Evolutionary conservation across 306 rosid species (phyloP).

Genomic region (Quercus berberidifolia): DNA sequence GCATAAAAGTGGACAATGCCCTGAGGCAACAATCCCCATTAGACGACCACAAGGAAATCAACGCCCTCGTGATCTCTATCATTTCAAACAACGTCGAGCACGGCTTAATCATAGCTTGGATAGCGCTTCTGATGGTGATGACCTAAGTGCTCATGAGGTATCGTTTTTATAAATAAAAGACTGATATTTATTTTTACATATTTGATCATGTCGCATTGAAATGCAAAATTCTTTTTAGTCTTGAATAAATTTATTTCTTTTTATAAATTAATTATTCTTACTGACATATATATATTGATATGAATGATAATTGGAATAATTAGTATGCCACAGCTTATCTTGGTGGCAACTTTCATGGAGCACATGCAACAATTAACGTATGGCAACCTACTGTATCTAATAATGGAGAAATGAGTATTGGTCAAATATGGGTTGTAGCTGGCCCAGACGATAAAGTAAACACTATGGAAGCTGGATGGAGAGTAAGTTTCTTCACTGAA

Average conservation of each 20-base stretch:
- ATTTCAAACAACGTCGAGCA: neutral
- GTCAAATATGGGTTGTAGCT: constrained; percentile 23
- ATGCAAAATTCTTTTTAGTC: no score
- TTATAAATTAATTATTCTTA: no score
- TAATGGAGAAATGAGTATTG: neutral
- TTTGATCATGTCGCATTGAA: no score
- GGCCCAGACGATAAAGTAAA: neutral
- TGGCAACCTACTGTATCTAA: constrained; percentile 7
- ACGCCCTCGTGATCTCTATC: neutral
- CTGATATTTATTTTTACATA: no score
- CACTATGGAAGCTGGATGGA: constrained; percentile 27
- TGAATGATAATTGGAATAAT: neutral
- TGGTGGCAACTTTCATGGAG: constrained; percentile 16
- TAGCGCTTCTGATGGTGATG: neutral
- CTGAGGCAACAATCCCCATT: constrained; percentile 24
- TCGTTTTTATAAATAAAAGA: no score
- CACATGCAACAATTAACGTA: constrained; percentile 4
- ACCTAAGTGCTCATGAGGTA: constrained; percentile 4
- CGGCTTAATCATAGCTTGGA: neutral
- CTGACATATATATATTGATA: no score
- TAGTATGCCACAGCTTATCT: constrained; percentile 6
- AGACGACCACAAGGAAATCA: neutral
- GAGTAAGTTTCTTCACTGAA: neutral
- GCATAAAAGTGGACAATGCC: constrained; percentile 22
- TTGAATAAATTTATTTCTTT: no score